phyloP scores from a whole-genome alignment of 2,329 filamentous ascomycete genomes.

The Apiospora kogelbergensis region DNA sequence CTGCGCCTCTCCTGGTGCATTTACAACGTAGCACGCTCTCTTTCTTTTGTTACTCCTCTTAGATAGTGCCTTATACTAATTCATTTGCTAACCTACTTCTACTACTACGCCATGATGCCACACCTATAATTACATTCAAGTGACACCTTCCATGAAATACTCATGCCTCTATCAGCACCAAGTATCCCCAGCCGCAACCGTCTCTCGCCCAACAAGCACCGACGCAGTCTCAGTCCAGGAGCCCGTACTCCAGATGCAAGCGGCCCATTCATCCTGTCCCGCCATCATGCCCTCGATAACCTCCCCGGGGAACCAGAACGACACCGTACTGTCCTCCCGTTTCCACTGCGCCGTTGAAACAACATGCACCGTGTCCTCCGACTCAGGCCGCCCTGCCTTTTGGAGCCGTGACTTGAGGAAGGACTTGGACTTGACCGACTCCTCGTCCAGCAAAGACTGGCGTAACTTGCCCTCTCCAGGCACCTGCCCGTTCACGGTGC shows the following conservation, averaged over 20 bases:
- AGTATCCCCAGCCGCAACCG: not conserved
- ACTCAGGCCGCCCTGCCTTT: not conserved
- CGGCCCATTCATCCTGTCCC: not conserved
- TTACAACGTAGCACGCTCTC: too few species aligned
- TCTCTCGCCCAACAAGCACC: not conserved
- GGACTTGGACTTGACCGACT: not conserved
- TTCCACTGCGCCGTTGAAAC: constrained; percentile 15
- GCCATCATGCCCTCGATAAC: constrained; percentile 11
- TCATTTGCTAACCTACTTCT: too few species aligned
- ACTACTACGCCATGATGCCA: too few species aligned
- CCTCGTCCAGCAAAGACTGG: not conserved
- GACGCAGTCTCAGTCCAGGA: not conserved
- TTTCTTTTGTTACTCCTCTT: too few species aligned
- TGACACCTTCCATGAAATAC: too few species aligned
- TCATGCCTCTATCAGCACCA: not conserved
- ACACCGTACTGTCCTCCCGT: constrained; percentile 11
- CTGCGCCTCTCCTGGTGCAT: too few species aligned
- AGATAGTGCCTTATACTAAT: too few species aligned
- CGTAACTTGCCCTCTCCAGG: not conserved
- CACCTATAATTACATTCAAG: too few species aligned
- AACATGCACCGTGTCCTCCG: constrained; percentile 11
- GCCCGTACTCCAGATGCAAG: not conserved
- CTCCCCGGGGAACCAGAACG: constrained; percentile 18
- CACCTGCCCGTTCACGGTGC: not conserved
- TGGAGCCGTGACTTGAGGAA: not conserved